Conservation (phyloP, 2,329 filamentous ascomycete genomes). For the Diaporthe ampelina region DNA sequence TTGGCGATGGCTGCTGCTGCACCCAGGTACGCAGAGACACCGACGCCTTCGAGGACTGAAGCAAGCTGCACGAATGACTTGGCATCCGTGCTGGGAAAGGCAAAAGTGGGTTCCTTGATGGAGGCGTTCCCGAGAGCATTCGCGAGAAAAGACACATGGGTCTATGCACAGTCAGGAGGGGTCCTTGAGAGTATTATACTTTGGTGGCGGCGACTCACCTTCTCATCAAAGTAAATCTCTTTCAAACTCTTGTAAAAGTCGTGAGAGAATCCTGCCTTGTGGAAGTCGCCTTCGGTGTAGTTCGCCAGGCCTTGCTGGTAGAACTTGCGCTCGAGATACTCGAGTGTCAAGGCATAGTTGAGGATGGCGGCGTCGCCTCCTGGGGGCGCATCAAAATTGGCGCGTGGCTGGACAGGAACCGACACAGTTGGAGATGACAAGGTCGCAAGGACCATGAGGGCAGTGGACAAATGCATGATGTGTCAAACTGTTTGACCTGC, state of each 20-base stretch:
- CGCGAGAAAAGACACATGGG: slow-evolving; percentile 70
- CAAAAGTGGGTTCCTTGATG: slow-evolving; percentile 68
- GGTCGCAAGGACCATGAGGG: slow-evolving; percentile 12
- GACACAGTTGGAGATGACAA: slow-evolving; percentile 2
- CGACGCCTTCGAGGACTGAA: slow-evolving; percentile 69
- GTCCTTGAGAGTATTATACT: background rate
- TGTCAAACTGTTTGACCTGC: background rate
- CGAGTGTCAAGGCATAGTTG: slow-evolving; percentile 64
- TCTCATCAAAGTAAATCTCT: slow-evolving; percentile 69
- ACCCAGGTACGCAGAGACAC: slow-evolving; percentile 72
- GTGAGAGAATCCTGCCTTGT: slow-evolving; percentile 40
- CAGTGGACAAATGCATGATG: slow-evolving; percentile 22
- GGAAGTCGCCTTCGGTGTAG: slow-evolving; percentile 56
- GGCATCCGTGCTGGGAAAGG: slow-evolving; percentile 64
- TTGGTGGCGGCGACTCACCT: background rate
- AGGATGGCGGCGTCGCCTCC: slow-evolving; percentile 53
- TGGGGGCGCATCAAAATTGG: slow-evolving; percentile 43
- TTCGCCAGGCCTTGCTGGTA: slow-evolving; percentile 72
- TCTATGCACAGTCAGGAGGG: slow-evolving; percentile 42
- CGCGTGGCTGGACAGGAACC: slow-evolving; percentile 7
- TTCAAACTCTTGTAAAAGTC: slow-evolving; percentile 71
- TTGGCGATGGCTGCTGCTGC: slow-evolving; percentile 71
- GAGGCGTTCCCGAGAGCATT: slow-evolving; percentile 64
- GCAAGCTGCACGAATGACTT: slow-evolving; percentile 65
- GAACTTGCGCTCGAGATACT: slow-evolving; percentile 73